These are phyloP conservation scores for Coemansia asiatica DNA, from an alignment of 192 early-diverging fungal genomes.

Conservation along the genomic window DNA sequence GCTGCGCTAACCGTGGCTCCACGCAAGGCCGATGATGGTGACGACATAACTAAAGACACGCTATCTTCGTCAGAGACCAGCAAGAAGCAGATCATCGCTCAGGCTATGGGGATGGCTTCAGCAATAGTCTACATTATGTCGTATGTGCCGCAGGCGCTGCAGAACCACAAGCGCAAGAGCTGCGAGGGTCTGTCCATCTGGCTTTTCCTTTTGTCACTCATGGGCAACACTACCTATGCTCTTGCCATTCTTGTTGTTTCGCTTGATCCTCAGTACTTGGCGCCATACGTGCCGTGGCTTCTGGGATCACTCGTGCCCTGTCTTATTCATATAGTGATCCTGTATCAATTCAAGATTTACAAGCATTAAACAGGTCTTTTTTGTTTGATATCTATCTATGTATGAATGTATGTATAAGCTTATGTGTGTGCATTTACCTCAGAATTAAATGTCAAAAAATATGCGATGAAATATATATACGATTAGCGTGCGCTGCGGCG, in stretches of 20 bases:
- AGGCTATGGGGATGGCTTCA: slow-evolving; percentile 44
- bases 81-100: slow-evolving; percentile 34
- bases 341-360: slow-evolving; percentile 70
- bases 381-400: too few species aligned
- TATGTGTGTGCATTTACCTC: too few species aligned
- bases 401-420: too few species aligned
- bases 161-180: slow-evolving; percentile 71
- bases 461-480: not conserved
- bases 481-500: slow-evolving; percentile 15
- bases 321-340: slow-evolving; percentile 73
- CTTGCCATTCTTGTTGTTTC: slow-evolving; percentile 80
- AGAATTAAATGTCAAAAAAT: not conserved
- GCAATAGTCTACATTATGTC: slow-evolving; percentile 55
- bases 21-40: not conserved
- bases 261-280: slow-evolving; percentile 62
- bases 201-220: slow-evolving; percentile 76
- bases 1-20: slow-evolving; percentile 13
- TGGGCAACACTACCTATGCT: slow-evolving; percentile 68
- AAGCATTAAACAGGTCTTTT: slow-evolving; percentile 6
- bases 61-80: too few species aligned
- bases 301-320: slow-evolving; percentile 73
- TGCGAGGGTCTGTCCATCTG: slow-evolving; percentile 78
- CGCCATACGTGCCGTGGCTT: slow-evolving; percentile 74
- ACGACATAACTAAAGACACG: not conserved
- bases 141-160: slow-evolving; percentile 78